A percentile compares a stretch with the other conserved stretches of the same genome.
Conservation (phyloP, 1,284 basidiomycete species). For the Melanopsichium pennsylvanicum region DNA sequence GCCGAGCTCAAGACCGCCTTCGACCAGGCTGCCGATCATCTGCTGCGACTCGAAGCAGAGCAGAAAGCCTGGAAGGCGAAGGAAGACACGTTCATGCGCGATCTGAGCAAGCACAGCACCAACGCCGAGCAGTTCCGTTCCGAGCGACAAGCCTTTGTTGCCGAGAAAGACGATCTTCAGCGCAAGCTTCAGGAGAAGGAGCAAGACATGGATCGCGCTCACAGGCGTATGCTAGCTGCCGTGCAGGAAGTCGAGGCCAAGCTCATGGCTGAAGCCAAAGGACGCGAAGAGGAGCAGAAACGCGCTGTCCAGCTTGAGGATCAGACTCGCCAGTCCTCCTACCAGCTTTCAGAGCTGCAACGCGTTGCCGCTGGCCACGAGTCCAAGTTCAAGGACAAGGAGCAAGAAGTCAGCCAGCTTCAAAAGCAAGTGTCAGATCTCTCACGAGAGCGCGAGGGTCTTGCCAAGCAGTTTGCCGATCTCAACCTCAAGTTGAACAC, state of each 20-base stretch:
- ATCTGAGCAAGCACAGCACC: slow-evolving; percentile 46
- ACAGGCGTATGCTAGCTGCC: slow-evolving; percentile 77
- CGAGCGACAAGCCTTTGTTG: slow-evolving; percentile 37
- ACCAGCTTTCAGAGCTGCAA: slow-evolving; percentile 79
- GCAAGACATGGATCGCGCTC: slow-evolving; percentile 78
- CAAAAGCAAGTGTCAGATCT: slow-evolving; percentile 71
- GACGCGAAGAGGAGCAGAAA: slow-evolving; percentile 60
- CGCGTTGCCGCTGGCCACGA: slow-evolving; percentile 82
- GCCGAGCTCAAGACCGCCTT: slow-evolving; percentile 77
- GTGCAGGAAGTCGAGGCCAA: slow-evolving; percentile 79
- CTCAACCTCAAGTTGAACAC: slow-evolving; percentile 77
- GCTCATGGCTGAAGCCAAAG: slow-evolving; percentile 74
- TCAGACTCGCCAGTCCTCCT: slow-evolving; percentile 71
- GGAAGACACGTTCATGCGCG: slow-evolving; percentile 68
- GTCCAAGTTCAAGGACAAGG: slow-evolving; percentile 78
- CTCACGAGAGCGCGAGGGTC: slow-evolving; percentile 67
- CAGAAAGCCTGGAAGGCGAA: slow-evolving; percentile 75
- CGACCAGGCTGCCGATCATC: slow-evolving; percentile 82
- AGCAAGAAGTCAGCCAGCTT: slow-evolving; percentile 76
- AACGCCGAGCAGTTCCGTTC: slow-evolving; percentile 43
- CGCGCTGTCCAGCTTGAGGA: slow-evolving; percentile 49
- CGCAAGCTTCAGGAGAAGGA: slow-evolving; percentile 78
- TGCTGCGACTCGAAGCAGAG: slow-evolving; percentile 79
- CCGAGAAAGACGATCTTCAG: slow-evolving; percentile 76
- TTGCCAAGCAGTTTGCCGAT: slow-evolving; percentile 71